A percentile compares a stretch with the other conserved stretches of the same genome.
Evolutionary conservation across 2,329 filamentous ascomycete species (phyloP).

Genomic region (Diaporthe nobilis): DNA sequence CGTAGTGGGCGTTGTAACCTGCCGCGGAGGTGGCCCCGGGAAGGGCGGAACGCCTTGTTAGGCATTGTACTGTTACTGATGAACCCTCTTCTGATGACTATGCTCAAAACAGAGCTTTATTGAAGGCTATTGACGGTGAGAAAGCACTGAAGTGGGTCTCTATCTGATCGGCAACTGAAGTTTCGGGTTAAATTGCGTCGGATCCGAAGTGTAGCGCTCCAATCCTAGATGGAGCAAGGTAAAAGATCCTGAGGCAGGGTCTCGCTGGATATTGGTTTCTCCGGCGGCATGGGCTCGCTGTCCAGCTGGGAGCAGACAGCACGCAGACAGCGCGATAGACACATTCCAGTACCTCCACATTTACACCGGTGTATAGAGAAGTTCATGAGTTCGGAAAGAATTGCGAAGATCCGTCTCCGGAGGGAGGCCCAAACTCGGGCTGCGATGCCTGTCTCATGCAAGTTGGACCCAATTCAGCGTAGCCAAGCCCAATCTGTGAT

Average conservation of each 20-base stretch:
- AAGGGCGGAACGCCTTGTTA: slow-evolving; percentile 9
- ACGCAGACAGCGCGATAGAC: neutral
- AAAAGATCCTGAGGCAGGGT: slow-evolving; percentile 6
- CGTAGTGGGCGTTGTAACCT: slow-evolving; percentile 16
- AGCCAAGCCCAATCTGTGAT: slow-evolving; percentile 28
- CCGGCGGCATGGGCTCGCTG: neutral
- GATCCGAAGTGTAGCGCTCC: slow-evolving; percentile 27
- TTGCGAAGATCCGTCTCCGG: slow-evolving; percentile 25
- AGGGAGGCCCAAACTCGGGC: slow-evolving; percentile 15
- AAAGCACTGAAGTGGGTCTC: slow-evolving; percentile 4
- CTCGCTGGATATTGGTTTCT: slow-evolving; percentile 26
- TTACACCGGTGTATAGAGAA: neutral
- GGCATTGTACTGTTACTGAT: neutral
- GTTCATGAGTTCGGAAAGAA: slow-evolving; percentile 3
- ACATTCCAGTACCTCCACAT: neutral
- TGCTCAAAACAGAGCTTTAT: slow-evolving; percentile 2
- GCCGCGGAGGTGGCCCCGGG: slow-evolving; percentile 20
- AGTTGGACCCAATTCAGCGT: slow-evolving; percentile 23
- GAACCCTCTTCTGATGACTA: slow-evolving; percentile 17
- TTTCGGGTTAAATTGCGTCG: slow-evolving; percentile 20
- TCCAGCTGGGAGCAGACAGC: neutral
- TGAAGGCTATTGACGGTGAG: slow-evolving; percentile 22
- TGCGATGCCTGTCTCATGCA: slow-evolving; percentile 33
- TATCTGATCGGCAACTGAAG: neutral
- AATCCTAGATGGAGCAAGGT: neutral